Base-by-base conservation (phyloP, 768 basidiomycete species). In the Pleurotus eryngii region DNA sequence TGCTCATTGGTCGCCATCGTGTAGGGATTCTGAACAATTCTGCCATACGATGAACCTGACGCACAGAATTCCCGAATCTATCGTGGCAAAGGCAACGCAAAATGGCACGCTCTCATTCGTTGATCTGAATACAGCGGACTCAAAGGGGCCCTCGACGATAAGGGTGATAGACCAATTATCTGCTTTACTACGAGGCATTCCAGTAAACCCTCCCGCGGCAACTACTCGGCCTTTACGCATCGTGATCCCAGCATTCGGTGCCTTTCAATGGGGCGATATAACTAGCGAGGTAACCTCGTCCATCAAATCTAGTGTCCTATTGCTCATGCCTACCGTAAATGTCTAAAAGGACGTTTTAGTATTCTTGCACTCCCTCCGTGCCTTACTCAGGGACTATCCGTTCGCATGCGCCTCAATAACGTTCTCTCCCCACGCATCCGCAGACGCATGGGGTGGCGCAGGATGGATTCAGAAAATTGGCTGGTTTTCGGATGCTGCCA, bases 381-480 rank as follows among this genome's bases (percentile, higher is more conserved):
- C 71, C 5, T 64, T 87, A 17, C 68, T 95, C 59, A 82, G 85
- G 14, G 74, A 71, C 48, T 70, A 84, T 65, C 76, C 82, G 43
- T 74, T 80, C 59, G 81, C 78, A 6, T 89, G 89, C 65, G 91
- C 85, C 14, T 82, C 86, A 42, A 69, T 92, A 35, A 83, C 81
- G 55, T 74, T 95, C 12, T 80, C 87, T 2, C 78, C 92, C 5
- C 77, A 86, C 62, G 62, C 86, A 39, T 88, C 82, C 30, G 69
- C 73, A 46, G 84, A 85, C 46, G 66, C 66, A 4, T 87, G 82
- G 81, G 82, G 77, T 38, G 87, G 84, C 15, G 61, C 70, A 17
- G 88, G 85, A 2, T 95, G 92, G 91, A 69, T 85, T 26, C 81
- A 88, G 61, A 89, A 86, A 67, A 69, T 96, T 15, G 83, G 87